Evolutionary conservation across 2,329 filamentous ascomycete species (phyloP).

Genomic region (Pyrenochaeta sp.): DNA sequence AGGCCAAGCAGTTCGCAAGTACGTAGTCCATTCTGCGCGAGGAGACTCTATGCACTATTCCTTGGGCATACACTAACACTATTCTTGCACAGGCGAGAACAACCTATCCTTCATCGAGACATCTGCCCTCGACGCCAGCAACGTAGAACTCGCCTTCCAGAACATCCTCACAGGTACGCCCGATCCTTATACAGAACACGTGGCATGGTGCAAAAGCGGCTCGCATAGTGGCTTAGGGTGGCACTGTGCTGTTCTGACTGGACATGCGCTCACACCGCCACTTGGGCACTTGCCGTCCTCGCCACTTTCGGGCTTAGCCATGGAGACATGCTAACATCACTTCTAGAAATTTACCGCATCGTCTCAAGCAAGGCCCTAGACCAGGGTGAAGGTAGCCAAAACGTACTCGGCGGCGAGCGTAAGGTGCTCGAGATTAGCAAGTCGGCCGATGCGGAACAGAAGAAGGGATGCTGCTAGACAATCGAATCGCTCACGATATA

Average conservation of each 20-base stretch:
- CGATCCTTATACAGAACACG: background rate
- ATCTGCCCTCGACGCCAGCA: conserved; percentile 97
- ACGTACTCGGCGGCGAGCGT: conserved; percentile 76
- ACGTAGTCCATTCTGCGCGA: conserved; percentile 48
- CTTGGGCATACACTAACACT: conserved; percentile 16
- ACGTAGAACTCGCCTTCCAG: conserved; percentile 98
- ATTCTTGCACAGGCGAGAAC: conserved; percentile 76
- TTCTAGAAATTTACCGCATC: conserved; percentile 95
- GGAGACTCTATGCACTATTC: background rate
- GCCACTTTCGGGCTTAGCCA: background rate
- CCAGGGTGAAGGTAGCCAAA: conserved; percentile 81
- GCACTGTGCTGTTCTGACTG: background rate
- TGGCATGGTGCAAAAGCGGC: background rate
- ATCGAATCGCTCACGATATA: conserved; percentile 19
- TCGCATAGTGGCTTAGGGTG: conserved; percentile 3
- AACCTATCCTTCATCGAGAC: conserved; percentile 99
- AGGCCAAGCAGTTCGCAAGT: conserved; percentile 98
- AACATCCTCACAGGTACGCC: conserved; percentile 94
- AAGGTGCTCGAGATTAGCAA: conserved; percentile 86
- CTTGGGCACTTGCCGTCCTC: conserved; percentile 8
- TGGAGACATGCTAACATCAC: conserved; percentile 10
- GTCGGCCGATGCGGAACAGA: conserved; percentile 79
- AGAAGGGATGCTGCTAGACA: conserved; percentile 81
- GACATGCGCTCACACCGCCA: conserved; percentile 19
- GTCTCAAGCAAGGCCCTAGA: conserved; percentile 98